Conservation (phyloP, 257 asterid genomes). For the Striga asiatica region DNA sequence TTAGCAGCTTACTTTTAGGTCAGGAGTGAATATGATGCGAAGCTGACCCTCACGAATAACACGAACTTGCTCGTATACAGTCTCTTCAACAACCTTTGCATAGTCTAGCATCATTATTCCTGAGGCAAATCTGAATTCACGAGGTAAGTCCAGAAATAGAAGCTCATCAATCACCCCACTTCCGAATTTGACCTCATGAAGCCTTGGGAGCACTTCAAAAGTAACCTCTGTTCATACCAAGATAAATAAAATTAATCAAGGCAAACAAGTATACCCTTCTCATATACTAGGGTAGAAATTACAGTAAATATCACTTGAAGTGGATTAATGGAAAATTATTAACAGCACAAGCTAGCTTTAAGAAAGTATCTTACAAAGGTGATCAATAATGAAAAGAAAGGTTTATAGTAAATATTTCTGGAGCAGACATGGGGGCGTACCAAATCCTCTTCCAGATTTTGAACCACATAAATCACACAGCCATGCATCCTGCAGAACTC, state of each 20-base stretch:
- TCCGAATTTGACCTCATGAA: constrained; percentile 82
- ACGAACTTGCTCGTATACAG: constrained; percentile 83
- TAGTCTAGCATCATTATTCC: constrained; percentile 93
- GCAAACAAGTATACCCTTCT: background rate
- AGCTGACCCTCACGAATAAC: constrained; percentile 96
- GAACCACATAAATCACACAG: constrained; percentile 93
- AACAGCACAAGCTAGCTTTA: no score
- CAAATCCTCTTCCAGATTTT: constrained; percentile 97
- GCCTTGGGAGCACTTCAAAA: constrained; percentile 92
- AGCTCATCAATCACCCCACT: constrained; percentile 91
- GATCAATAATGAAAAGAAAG: no score
- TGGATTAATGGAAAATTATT: no score
- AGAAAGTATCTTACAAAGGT: no score
- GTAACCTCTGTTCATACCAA: constrained; percentile 70
- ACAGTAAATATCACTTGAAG: no score
- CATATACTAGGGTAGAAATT: background rate
- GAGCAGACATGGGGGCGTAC: constrained; percentile 28
- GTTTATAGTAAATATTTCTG: no score
- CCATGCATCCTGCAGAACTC: constrained; percentile 72
- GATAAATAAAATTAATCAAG: constrained; percentile 9
- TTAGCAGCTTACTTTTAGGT: constrained; percentile 53
- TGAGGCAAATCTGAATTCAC: constrained; percentile 71
- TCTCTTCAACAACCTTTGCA: constrained; percentile 88
- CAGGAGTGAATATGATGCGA: constrained; percentile 78
- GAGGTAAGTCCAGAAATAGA: constrained; percentile 92